Percentiles rank a stretch among this genome's conserved stretches.
phyloP scores from a whole-genome alignment of 225 moss, liverwort and hornwort genomes.

The Climacium dendroides region DNA sequence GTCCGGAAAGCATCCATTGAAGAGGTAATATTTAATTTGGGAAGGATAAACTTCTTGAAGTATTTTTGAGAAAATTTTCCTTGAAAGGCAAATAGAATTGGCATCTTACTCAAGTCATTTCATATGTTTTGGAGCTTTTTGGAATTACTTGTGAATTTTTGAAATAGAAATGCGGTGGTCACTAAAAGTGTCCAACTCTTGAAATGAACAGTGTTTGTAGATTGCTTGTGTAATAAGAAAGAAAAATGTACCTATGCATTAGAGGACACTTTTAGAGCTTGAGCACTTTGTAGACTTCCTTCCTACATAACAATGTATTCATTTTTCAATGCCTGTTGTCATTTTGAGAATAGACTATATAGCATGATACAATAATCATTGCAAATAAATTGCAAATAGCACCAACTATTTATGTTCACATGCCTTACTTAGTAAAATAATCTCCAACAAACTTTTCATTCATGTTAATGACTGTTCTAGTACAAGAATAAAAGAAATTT shows the following conservation, averaged over 20 bases:
- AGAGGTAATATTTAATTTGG: background rate
- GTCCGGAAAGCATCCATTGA: fast-evolving
- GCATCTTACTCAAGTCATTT: background rate
- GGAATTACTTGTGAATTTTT: background rate
- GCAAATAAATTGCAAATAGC: background rate
- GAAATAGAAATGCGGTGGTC: background rate
- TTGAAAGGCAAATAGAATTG: background rate
- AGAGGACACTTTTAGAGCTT: background rate
- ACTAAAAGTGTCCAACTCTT: fast-evolving
- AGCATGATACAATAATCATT: background rate
- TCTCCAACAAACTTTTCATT: background rate
- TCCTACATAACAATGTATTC: too few species aligned
- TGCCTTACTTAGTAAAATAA: background rate
- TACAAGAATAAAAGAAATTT: background rate
- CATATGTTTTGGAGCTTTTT: background rate
- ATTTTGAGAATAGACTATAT: background rate
- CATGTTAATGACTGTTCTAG: background rate
- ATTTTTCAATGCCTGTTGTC: background rate
- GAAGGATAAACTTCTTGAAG: background rate
- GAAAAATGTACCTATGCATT: too few species aligned
- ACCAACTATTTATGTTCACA: fast-evolving
- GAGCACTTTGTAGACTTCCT: too few species aligned
- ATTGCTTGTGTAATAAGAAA: too few species aligned
- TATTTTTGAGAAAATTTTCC: background rate
- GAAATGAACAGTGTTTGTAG: background rate